Evolutionary conservation across 2,329 filamentous ascomycete genomes (phyloP).

Genomic region (Neonectria sp.): DNA sequence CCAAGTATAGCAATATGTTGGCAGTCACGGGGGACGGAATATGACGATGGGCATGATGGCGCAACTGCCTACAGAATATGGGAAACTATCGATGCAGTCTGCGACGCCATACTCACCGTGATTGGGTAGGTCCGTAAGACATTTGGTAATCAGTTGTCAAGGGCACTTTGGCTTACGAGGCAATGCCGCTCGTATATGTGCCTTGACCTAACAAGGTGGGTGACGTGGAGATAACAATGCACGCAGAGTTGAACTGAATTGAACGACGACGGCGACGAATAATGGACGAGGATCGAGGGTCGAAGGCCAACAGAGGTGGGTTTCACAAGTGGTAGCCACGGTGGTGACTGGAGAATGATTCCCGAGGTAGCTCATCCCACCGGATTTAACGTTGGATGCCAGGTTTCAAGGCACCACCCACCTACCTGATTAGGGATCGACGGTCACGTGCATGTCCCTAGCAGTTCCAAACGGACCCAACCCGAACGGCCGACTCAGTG

Average conservation of each 20-base stretch:
- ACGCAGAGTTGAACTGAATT: neutral
- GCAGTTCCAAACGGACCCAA: constrained; percentile 12
- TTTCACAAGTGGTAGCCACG: constrained; percentile 21
- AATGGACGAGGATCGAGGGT: constrained; percentile 2
- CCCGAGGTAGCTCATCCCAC: neutral
- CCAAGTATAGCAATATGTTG: neutral
- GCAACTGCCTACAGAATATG: neutral
- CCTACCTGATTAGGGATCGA: neutral
- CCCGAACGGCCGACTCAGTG: neutral
- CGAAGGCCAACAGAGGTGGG: constrained; percentile 18
- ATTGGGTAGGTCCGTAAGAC: neutral
- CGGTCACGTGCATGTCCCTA: constrained; percentile 11
- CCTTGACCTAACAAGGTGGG: neutral
- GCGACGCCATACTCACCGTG: constrained; percentile 9
- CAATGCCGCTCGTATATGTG: constrained; percentile 16
- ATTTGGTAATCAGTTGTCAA: constrained; percentile 6
- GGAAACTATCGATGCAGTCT: constrained; percentile 3
- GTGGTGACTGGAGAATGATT: constrained; percentile 16
- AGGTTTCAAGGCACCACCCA: neutral
- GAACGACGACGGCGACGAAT: neutral
- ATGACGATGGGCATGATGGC: neutral
- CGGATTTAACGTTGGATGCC: neutral
- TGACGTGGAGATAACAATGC: neutral
- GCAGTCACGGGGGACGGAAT: neutral
- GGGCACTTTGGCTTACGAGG: constrained; percentile 10